phyloP scores from a whole-genome alignment of 2,329 filamentous ascomycete genomes.

The Penicillium italicum region DNA sequence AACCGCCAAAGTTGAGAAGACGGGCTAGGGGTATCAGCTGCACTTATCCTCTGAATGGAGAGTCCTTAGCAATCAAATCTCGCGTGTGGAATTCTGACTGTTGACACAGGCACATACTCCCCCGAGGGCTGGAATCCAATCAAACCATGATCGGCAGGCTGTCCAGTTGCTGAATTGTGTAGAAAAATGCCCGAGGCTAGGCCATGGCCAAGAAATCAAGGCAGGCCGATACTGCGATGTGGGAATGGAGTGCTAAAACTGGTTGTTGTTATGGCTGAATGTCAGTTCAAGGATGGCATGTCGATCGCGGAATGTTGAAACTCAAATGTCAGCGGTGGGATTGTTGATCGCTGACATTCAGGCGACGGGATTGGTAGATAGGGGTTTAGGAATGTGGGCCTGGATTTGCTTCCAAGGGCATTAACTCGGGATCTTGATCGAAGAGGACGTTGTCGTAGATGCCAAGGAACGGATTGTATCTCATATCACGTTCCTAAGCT shows the following conservation, averaged over 20 bases:
- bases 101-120: neutral
- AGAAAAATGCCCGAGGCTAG: neutral
- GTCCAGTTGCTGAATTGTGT: neutral
- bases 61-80: conserved; percentile 8
- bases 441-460: neutral
- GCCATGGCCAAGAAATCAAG: neutral
- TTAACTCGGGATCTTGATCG: neutral
- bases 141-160: neutral
- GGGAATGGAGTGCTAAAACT: neutral
- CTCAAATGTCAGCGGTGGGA: neutral
- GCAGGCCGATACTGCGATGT: neutral
- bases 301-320: conserved; percentile 4
- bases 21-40: conserved; percentile 2
- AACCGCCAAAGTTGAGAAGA: neutral
- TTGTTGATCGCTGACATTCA: neutral
- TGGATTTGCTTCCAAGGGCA: neutral
- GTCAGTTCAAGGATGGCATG: neutral
- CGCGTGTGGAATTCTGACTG: conserved; percentile 10
- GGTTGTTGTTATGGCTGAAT: neutral
- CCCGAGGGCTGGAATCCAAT: neutral
- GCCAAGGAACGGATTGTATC: too few relatives aligned
- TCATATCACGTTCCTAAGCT: too few relatives aligned
- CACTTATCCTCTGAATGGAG: conserved; percentile 15
- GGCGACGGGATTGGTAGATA: neutral
- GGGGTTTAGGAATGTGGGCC: neutral